Evolutionary conservation across 495 filamentous ascomycete species (phyloP).

Genomic region (Astrothelium macrocarpum): DNA sequence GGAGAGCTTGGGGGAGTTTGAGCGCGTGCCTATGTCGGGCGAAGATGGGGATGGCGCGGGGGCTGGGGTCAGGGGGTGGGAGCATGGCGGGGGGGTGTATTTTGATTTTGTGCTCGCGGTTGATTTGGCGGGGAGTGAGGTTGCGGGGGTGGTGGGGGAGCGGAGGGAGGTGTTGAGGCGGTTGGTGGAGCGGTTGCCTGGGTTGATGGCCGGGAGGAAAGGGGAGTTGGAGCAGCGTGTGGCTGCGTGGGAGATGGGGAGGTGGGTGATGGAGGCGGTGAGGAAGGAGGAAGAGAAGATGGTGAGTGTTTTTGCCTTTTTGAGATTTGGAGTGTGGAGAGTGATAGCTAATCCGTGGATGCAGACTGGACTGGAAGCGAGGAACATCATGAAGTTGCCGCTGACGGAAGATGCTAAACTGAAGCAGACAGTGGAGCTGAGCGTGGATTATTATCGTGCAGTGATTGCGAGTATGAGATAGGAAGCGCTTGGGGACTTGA

Average conservation of each 20-base stretch:
- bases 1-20: slow-evolving; percentile 58
- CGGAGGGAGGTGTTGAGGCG: slow-evolving; percentile 42
- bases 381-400: background rate
- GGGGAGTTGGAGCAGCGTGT: slow-evolving; percentile 71
- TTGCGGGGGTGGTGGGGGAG: slow-evolving; percentile 25
- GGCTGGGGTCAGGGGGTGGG: slow-evolving; percentile 42
- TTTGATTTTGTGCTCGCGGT: slow-evolving; percentile 64
- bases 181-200: slow-evolving; percentile 53
- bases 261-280: slow-evolving; percentile 52
- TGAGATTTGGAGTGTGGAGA: background rate
- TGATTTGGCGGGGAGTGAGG: slow-evolving; percentile 30
- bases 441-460: slow-evolving; percentile 1
- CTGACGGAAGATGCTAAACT: slow-evolving; percentile 1
- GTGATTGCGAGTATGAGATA: background rate
- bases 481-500: too few species aligned
- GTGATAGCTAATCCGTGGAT: background rate
- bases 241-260: slow-evolving; percentile 59
- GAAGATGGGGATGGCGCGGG: slow-evolving; percentile 25
- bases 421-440: slow-evolving; percentile 3
- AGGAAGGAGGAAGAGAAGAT: slow-evolving; percentile 49
- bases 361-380: background rate
- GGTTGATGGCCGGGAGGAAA: slow-evolving; percentile 49
- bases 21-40: slow-evolving; percentile 29
- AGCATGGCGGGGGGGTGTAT: slow-evolving; percentile 69
- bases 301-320: background rate